phyloP scores from a whole-genome alignment of 78 protist species.

The Protostelium mycophagum region DNA sequence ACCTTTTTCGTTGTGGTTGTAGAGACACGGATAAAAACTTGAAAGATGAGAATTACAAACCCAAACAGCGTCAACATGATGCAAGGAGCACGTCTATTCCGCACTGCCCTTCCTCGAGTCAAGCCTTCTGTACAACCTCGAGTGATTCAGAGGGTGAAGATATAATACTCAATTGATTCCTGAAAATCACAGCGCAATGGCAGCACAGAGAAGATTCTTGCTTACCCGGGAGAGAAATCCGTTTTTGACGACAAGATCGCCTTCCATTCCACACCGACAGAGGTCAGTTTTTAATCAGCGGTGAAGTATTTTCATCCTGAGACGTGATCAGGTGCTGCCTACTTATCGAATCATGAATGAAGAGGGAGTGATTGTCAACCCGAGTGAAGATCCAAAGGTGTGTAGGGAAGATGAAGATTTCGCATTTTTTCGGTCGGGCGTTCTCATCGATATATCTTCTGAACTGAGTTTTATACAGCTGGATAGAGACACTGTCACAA shows the following conservation, averaged over 20 bases:
- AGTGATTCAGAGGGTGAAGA: too few species aligned
- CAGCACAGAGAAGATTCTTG: neutral
- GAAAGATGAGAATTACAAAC: too few species aligned
- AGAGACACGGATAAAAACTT: too few species aligned
- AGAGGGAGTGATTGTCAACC: slow-evolving; percentile 32
- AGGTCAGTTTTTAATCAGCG: neutral
- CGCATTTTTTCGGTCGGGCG: neutral
- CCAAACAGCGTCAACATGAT: too few species aligned
- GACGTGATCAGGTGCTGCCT: slow-evolving; percentile 14
- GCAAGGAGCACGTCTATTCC: too few species aligned
- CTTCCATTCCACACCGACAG: neutral
- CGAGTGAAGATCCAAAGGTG: slow-evolving; percentile 56
- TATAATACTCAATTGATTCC: too few species aligned
- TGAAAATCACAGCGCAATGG: too few species aligned
- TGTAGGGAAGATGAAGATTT: neutral
- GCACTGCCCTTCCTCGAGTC: too few species aligned
- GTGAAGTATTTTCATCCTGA: neutral
- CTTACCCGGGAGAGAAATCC: neutral
- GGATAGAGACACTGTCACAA: slow-evolving; percentile 42
- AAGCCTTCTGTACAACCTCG: too few species aligned
- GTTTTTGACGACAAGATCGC: neutral
- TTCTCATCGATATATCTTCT: neutral
- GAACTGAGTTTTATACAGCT: slow-evolving; percentile 17
- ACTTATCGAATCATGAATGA: slow-evolving; percentile 50
- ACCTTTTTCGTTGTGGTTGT: too few species aligned